Evolutionary conservation across 169 alveolate genomes (phyloP).

Genomic region (Plasmodium ovale): DNA sequence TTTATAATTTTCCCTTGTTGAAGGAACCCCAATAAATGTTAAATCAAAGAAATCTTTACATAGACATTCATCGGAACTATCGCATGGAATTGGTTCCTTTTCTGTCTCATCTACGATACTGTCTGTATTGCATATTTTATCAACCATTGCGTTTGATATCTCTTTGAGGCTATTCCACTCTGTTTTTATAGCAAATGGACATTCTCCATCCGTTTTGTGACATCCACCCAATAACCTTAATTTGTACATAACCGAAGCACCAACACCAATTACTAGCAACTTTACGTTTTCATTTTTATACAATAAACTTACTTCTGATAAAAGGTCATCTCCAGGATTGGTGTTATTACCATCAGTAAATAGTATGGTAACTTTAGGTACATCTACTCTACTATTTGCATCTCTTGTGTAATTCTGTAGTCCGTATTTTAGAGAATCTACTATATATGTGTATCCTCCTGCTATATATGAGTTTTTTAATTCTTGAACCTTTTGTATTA

Average conservation of each 20-base stretch:
- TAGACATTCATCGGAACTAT: constrained; percentile 25
- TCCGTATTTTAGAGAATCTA: constrained; percentile 37
- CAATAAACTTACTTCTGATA: constrained; percentile 25
- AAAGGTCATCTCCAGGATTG: constrained; percentile 22
- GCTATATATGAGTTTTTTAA: constrained; percentile 23
- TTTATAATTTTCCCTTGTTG: background rate
- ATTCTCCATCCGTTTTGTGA: constrained; percentile 59
- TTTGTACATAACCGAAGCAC: constrained; percentile 24
- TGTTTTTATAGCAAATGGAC: constrained; percentile 44
- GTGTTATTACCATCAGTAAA: constrained; percentile 68
- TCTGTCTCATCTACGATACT: constrained; percentile 5
- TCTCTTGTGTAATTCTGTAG: constrained; percentile 20
- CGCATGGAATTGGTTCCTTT: background rate
- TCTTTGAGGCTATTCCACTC: constrained; percentile 55
- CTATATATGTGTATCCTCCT: constrained; percentile 60
- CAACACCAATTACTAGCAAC: constrained; percentile 53
- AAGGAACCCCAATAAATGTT: constrained; percentile 49
- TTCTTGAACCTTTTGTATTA: constrained; percentile 10
- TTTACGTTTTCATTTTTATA: constrained; percentile 65
- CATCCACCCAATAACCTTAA: constrained; percentile 61
- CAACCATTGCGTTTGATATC: constrained; percentile 37
- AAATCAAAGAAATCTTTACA: constrained; percentile 59
- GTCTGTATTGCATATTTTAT: constrained; percentile 63
- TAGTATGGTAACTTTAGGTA: constrained; percentile 53
- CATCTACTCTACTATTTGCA: constrained; percentile 24